Percentiles rank a stretch among this genome's conserved stretches.
These are phyloP conservation scores for Podospora anserina DNA, from an alignment of 495 filamentous ascomycete species.

Conservation along the genomic window DNA sequence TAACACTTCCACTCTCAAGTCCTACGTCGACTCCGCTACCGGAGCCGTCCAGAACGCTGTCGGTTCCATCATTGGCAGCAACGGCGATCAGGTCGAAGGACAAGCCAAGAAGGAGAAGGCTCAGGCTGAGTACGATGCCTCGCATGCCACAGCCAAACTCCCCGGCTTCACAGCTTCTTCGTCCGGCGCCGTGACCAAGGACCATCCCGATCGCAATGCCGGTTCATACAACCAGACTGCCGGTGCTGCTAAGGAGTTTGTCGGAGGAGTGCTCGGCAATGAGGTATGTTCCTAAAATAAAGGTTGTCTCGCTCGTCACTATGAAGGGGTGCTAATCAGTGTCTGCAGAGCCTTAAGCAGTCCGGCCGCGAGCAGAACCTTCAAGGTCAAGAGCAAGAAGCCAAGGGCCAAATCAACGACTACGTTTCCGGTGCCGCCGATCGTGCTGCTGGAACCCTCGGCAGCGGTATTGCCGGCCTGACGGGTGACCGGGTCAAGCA, in stretches of 20 bases:
- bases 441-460: constrained; percentile 69
- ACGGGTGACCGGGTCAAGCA: constrained; percentile 67
- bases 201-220: constrained; percentile 65
- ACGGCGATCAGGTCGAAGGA: constrained; percentile 58
- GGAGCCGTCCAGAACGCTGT: constrained; percentile 69
- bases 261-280: constrained; percentile 72
- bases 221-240: constrained; percentile 85
- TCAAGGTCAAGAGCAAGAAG: constrained; percentile 76
- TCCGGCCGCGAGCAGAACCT: constrained; percentile 74
- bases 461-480: constrained; percentile 63
- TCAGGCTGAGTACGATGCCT: constrained; percentile 61
- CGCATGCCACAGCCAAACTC: constrained; percentile 67
- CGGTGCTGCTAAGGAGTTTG: constrained; percentile 76
- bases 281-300: constrained; percentile 46
- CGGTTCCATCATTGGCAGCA: constrained; percentile 71
- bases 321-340: not conserved
- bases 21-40: constrained; percentile 73
- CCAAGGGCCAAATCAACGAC: constrained; percentile 78
- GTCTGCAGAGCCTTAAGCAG: constrained; percentile 57
- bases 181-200: constrained; percentile 66
- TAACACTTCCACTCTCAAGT: constrained; percentile 75
- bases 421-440: constrained; percentile 66
- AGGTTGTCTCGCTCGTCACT: not conserved
- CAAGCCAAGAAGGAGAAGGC: constrained; percentile 59
- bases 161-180: constrained; percentile 65